Evolutionary conservation across 257 asterid genomes (phyloP).

Genomic region (Forsythia suspensa): DNA sequence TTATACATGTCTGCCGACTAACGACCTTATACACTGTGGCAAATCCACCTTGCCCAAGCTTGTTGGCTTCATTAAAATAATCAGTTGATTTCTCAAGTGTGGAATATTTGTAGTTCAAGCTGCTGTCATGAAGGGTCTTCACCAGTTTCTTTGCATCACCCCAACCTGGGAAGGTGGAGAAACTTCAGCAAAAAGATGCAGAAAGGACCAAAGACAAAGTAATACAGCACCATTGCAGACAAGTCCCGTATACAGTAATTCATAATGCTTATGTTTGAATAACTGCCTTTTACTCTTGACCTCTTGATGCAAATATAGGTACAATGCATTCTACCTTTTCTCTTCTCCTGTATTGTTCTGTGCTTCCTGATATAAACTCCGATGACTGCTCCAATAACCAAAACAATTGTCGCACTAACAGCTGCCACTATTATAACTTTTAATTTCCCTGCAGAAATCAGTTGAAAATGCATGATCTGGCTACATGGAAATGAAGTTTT

Average conservation of each 20-base stretch:
- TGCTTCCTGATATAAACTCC: slow-evolving; percentile 57
- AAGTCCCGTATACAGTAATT: too few relatives aligned
- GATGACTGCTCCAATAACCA: slow-evolving; percentile 44
- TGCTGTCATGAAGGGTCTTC: slow-evolving; percentile 71
- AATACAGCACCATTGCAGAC: too few relatives aligned
- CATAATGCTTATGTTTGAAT: too few relatives aligned
- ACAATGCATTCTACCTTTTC: slow-evolving; percentile 57
- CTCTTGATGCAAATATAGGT: background rate
- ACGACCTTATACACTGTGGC: slow-evolving; percentile 86
- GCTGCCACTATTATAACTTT: slow-evolving; percentile 44
- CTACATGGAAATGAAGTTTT: background rate
- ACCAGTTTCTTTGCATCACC: slow-evolving; percentile 60
- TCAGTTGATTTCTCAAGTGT: slow-evolving; percentile 85
- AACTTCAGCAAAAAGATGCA: too few relatives aligned
- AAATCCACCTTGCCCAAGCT: slow-evolving; percentile 95
- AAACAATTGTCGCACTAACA: slow-evolving; percentile 51
- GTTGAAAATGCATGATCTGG: background rate
- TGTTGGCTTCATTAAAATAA: slow-evolving; percentile 73
- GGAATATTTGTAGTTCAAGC: slow-evolving; percentile 88
- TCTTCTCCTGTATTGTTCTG: slow-evolving; percentile 57
- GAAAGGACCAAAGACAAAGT: too few relatives aligned
- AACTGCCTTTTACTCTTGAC: too few relatives aligned
- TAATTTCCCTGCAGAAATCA: slow-evolving; percentile 46
- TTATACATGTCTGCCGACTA: background rate
- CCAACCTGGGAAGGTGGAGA: slow-evolving; percentile 30